phyloP scores from a whole-genome alignment of 1,284 basidiomycete species.

The Trichosporon coremiiforme region DNA sequence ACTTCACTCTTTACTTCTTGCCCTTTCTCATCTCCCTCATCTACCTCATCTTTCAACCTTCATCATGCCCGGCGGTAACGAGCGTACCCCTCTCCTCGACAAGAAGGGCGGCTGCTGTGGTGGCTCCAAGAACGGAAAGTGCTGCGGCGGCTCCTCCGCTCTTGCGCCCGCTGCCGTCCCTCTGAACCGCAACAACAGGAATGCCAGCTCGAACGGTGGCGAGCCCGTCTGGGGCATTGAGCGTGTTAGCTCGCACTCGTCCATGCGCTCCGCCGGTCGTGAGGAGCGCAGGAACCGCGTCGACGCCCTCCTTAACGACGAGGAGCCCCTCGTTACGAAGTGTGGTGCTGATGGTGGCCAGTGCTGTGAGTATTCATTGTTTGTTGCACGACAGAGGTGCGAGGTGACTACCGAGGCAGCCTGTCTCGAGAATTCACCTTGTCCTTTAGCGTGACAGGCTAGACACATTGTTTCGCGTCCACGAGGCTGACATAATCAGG shows the following conservation, averaged over 20 bases:
- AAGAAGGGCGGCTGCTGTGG: conserved; percentile 28
- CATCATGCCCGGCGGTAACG: conserved; percentile 22
- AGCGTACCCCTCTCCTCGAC: conserved; percentile 30
- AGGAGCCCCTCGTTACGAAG: conserved; percentile 49
- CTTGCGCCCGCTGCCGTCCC: conserved; percentile 28
- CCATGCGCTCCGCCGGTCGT: conserved; percentile 24
- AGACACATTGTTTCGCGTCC: neutral
- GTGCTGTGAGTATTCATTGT: conserved; percentile 40
- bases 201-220: conserved; percentile 17
- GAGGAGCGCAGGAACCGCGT: conserved; percentile 30
- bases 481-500: conserved; percentile 35
- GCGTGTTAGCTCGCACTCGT: conserved; percentile 28
- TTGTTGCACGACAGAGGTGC: neutral
- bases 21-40: neutral
- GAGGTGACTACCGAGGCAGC: conserved; percentile 8
- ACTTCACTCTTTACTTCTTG: neutral
- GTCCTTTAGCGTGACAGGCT: neutral
- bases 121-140: conserved; percentile 29
- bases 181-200: conserved; percentile 28
- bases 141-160: conserved; percentile 27
- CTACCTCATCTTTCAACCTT: too few species aligned
- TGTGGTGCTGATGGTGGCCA: conserved; percentile 49
- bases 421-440: too few species aligned
- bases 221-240: conserved; percentile 32
- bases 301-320: conserved; percentile 40